Percentiles rank a stretch among this genome's conserved stretches.
Evolutionary conservation across 306 rosid species (phyloP).

Genomic region (Amphicarpaea edgeworthii): DNA sequence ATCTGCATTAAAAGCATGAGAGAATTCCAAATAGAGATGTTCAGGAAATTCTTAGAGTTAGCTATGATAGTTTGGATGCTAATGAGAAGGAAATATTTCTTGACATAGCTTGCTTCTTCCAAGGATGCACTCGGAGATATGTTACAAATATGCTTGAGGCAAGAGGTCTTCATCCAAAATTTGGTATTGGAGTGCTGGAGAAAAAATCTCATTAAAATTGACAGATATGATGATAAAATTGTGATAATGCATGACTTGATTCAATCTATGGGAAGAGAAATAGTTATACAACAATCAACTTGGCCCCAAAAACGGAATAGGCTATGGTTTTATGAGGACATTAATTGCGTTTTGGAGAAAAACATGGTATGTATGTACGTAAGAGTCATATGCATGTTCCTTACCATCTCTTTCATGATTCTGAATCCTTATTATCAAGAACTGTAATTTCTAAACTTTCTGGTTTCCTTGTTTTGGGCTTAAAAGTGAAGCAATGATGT

Average conservation of each 20-base stretch:
- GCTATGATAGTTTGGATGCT: constrained; percentile 26
- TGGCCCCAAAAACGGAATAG: background rate
- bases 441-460: background rate
- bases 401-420: background rate
- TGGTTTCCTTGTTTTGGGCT: background rate
- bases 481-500: constrained; percentile 23
- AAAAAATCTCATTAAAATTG: constrained; percentile 9
- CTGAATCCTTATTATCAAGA: too few relatives aligned
- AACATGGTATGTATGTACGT: constrained; percentile 16
- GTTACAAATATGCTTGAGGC: background rate
- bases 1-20: background rate
- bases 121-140: background rate
- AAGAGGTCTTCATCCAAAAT: constrained; percentile 28
- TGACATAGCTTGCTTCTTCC: constrained; percentile 43
- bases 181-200: background rate
- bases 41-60: background rate
- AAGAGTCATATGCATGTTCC: background rate
- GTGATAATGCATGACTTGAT: constrained; percentile 15
- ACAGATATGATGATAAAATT: background rate
- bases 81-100: constrained; percentile 33
- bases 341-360: constrained; percentile 10
- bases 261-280: constrained; percentile 9
- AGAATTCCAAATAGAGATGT: background rate
- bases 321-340: constrained; percentile 30
- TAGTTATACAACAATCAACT: background rate